Conservation (phyloP, 1,284 basidiomycete genomes). For the Cutaneotrichosporon daszewskae region DNA sequence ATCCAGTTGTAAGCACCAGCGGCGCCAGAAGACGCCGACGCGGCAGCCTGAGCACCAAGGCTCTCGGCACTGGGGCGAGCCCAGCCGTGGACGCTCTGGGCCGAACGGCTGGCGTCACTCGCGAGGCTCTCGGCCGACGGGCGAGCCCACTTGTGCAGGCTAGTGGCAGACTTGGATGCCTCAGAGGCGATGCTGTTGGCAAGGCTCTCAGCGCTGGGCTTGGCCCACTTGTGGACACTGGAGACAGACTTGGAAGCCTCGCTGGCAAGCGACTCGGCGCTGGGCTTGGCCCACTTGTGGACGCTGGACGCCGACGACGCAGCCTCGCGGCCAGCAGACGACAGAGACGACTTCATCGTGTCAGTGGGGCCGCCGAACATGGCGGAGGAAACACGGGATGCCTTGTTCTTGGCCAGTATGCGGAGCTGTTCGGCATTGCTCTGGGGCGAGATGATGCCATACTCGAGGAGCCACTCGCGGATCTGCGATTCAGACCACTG, state of each 20-base stretch:
- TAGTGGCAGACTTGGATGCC: neutral
- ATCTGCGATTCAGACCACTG: slow-evolving; percentile 71
- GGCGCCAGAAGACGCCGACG: slow-evolving; percentile 34
- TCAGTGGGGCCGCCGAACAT: slow-evolving; percentile 55
- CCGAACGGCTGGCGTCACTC: neutral
- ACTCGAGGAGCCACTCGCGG: slow-evolving; percentile 75
- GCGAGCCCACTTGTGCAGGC: slow-evolving; percentile 3
- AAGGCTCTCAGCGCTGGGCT: neutral
- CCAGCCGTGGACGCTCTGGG: slow-evolving; percentile 2
- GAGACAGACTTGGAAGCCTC: slow-evolving; percentile 4
- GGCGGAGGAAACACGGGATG: slow-evolving; percentile 53
- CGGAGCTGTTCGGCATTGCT: slow-evolving; percentile 73
- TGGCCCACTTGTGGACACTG: slow-evolving; percentile 1
- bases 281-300: neutral
- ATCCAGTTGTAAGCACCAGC: slow-evolving; percentile 53
- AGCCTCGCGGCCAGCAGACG: slow-evolving; percentile 49
- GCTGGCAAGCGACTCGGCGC: slow-evolving; percentile 1
- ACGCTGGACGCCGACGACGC: slow-evolving; percentile 13
- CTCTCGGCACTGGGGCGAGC: slow-evolving; percentile 12
- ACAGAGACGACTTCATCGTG: slow-evolving; percentile 24
- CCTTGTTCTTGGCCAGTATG: slow-evolving; percentile 65
- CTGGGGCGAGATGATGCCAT: slow-evolving; percentile 74
- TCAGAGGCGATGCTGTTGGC: neutral
- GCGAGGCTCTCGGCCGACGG: slow-evolving; percentile 2
- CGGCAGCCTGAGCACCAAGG: slow-evolving; percentile 53